These are phyloP conservation scores for Pholiota conissans DNA, from an alignment of 768 basidiomycete genomes.

Conservation along the genomic window DNA sequence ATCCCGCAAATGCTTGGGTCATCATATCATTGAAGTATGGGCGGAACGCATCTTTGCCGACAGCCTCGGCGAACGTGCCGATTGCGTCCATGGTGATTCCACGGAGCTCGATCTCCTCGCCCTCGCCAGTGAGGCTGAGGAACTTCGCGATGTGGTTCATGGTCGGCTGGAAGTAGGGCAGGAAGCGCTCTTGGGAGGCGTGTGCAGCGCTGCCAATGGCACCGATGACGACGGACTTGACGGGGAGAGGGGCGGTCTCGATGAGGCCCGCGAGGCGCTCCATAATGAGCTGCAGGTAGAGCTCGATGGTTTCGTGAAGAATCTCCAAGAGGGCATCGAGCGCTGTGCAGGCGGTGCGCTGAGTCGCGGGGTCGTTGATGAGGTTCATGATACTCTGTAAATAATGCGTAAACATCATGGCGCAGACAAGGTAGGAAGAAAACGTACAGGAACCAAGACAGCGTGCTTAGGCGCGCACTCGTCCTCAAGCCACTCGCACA, in stretches of 20 bases:
- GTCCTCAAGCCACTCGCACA: slow-evolving; percentile 97
- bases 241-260: slow-evolving; percentile 78
- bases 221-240: slow-evolving; percentile 94
- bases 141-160: slow-evolving; percentile 89
- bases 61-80: slow-evolving; percentile 96
- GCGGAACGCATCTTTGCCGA: slow-evolving; percentile 90
- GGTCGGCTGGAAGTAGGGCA: slow-evolving; percentile 91
- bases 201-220: slow-evolving; percentile 98
- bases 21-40: slow-evolving; percentile 97
- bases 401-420: not conserved
- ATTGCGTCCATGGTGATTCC: slow-evolving; percentile 99
- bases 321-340: slow-evolving; percentile 97
- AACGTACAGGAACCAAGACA: slow-evolving; percentile 79
- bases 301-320: slow-evolving; percentile 84
- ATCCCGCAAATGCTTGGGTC: slow-evolving; percentile 90
- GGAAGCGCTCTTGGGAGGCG: slow-evolving; percentile 87
- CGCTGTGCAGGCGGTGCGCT: slow-evolving; percentile 93
- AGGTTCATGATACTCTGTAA: slow-evolving; percentile 84
- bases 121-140: slow-evolving; percentile 81
- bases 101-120: slow-evolving; percentile 91
- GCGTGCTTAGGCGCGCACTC: slow-evolving; percentile 84
- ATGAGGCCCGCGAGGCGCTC: slow-evolving; percentile 86
- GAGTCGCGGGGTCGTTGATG: slow-evolving; percentile 83
- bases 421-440: slow-evolving; percentile 1
- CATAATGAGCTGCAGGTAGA: slow-evolving; percentile 94